These are phyloP conservation scores for Pilobolus umbonatus DNA, from an alignment of 192 early-diverging fungal genomes.

Conservation along the genomic window DNA sequence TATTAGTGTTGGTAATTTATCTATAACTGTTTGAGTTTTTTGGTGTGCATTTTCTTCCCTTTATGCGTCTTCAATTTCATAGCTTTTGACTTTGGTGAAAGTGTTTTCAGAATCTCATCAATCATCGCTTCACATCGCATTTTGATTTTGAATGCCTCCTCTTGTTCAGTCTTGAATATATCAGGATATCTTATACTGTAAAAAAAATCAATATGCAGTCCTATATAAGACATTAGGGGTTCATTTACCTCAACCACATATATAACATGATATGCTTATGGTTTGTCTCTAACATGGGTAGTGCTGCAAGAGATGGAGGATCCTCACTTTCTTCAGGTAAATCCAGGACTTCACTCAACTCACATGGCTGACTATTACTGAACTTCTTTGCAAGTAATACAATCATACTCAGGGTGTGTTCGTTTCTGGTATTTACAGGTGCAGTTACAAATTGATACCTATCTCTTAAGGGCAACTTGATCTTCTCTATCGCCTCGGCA, in stretches of 20 bases:
- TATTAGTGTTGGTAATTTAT: no score
- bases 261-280: slow-evolving; percentile 82
- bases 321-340: slow-evolving; percentile 37
- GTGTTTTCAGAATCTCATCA: slow-evolving; percentile 27
- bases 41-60: no score
- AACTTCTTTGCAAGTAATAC: slow-evolving; percentile 16
- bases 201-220: not conserved
- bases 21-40: no score
- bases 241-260: slow-evolving; percentile 73
- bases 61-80: no score
- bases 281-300: slow-evolving; percentile 58
- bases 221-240: not conserved
- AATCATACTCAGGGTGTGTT: slow-evolving; percentile 7
- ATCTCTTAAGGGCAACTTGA: slow-evolving; percentile 60
- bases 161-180: slow-evolving; percentile 43
- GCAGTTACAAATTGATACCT: slow-evolving; percentile 66
- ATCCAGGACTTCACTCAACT: slow-evolving; percentile 44
- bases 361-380: slow-evolving; percentile 36
- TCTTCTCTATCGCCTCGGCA: slow-evolving; percentile 56
- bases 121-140: slow-evolving; percentile 27
- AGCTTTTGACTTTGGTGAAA: no score
- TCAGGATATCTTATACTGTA: slow-evolving; percentile 58
- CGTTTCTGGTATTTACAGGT: slow-evolving; percentile 49
- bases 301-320: slow-evolving; percentile 23
- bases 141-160: slow-evolving; percentile 48